Conservation (phyloP, 495 filamentous ascomycete species). For the Neohortaea acidophila region DNA sequence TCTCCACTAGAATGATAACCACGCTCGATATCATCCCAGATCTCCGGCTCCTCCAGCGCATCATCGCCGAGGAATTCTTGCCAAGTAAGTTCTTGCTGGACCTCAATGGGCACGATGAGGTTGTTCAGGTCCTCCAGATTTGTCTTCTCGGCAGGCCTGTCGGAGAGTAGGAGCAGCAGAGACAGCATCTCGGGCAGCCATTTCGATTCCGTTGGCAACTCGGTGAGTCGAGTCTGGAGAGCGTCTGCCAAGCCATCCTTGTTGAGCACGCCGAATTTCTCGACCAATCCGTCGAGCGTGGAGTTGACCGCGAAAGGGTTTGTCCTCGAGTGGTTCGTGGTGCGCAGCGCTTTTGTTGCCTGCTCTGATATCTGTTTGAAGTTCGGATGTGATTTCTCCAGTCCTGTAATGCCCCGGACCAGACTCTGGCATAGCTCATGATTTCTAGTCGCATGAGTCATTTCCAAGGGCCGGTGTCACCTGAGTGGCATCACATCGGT, state of each 20-base stretch:
- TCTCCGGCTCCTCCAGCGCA: conserved; percentile 49
- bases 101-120: conserved; percentile 20
- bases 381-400: conserved; percentile 20
- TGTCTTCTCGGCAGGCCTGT: conserved; percentile 59
- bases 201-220: conserved; percentile 39
- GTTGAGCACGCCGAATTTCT: conserved; percentile 70
- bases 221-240: conserved; percentile 45
- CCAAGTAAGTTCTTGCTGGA: conserved; percentile 47
- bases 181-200: conserved; percentile 68
- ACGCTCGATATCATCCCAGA: conserved; percentile 72
- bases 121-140: conserved; percentile 44
- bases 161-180: conserved; percentile 64
- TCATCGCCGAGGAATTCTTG: conserved; percentile 59
- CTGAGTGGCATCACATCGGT: no score
- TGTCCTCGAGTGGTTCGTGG: conserved; percentile 50
- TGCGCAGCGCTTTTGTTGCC: conserved; percentile 38
- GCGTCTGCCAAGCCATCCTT: conserved; percentile 70
- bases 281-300: conserved; percentile 63
- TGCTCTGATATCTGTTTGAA: conserved; percentile 34
- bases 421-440: conserved; percentile 40
- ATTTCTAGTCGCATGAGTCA: conserved; percentile 34
- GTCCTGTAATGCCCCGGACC: conserved; percentile 28
- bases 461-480: no score
- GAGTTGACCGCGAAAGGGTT: conserved; percentile 78
- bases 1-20: conserved; percentile 42